Base-by-base conservation (phyloP, 768 basidiomycete species). In the Amanita molliuscula region DNA sequence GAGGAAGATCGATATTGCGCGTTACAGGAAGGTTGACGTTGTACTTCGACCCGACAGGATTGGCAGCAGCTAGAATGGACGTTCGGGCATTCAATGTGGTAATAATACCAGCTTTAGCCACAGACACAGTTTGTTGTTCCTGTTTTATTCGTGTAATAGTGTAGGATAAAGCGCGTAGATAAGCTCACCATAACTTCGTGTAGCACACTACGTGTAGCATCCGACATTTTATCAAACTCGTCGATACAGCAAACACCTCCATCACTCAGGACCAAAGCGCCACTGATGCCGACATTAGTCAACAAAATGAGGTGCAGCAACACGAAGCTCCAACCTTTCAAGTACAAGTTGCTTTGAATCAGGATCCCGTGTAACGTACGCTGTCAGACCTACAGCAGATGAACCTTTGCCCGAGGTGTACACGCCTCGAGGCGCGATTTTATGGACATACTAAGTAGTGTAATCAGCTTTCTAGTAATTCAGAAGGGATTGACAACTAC, bases 41-140 rank as follows among this genome's bases (percentile, higher is more conserved):
- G 69, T 98, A 98, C 63, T 90, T 91, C 0, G 91, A 94, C 15
- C 89, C 91, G 23, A 98, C 88, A 1, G 96, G 96, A 62, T 99
- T 98, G 20, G 96, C 96, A 5, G 94, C 96, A 1, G 96, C 96
- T 8, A 99, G 75, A 56, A 99, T 93, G 0, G 95, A 97, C 0
- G 96, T 98, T n/a, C 96, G 77, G 0, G 96, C 96, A 59, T 99
- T 99, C 52, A 99, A 74, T 0, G 96, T 99, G 0, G 96, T 97
- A 61, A 97, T 97, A 56, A 99, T 99, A 8, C 96, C 96, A 0
- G 96, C 96, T 67, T 98, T 99, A 5, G 96, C 96, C 54, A 98
- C 95, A 3, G 94, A 97, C 16, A 97, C 95, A 1, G 95, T 98
- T 82, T 97, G 94, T 82, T 97, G 94, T 78, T 98, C 94, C 94